These are phyloP conservation scores for Solanum tacnaense DNA, from an alignment of 257 asterid species.

Conservation along the genomic window DNA sequence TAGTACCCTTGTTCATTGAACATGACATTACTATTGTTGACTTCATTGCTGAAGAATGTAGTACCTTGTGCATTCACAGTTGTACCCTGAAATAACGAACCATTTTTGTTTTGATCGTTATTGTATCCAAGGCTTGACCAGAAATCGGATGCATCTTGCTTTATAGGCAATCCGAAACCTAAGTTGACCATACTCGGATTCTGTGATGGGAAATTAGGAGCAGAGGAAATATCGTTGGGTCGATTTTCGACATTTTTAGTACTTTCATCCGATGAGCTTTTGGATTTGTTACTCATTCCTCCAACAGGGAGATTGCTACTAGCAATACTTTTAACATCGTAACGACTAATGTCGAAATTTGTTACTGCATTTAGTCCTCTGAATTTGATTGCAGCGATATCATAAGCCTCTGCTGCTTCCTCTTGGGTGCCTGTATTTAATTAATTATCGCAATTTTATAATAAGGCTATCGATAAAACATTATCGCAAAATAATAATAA, in stretches of 20 bases:
- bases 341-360: conserved; percentile 70
- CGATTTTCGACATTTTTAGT: conserved; percentile 12
- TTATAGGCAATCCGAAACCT: conserved; percentile 29
- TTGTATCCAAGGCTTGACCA: conserved; percentile 60
- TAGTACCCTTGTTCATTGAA: conserved; percentile 15
- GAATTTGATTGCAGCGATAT: conserved; percentile 78
- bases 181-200: conserved; percentile 11
- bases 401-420: conserved; percentile 87
- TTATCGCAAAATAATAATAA: background rate
- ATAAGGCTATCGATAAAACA: background rate
- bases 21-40: conserved; percentile 6
- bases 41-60: conserved; percentile 10
- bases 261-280: conserved; percentile 31
- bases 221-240: conserved; percentile 13
- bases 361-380: conserved; percentile 75
- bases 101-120: conserved; percentile 1
- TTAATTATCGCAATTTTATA: background rate
- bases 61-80: conserved; percentile 10
- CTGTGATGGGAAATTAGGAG: background rate
- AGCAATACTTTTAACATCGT: conserved; percentile 67
- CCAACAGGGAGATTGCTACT: conserved; percentile 63
- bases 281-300: conserved; percentile 31
- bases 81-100: conserved; percentile 5
- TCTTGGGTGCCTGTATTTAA: conserved; percentile 58
- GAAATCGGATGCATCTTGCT: conserved; percentile 30